phyloP scores from a whole-genome alignment of 176 grass and related monocot species.

The Canna indica region DNA sequence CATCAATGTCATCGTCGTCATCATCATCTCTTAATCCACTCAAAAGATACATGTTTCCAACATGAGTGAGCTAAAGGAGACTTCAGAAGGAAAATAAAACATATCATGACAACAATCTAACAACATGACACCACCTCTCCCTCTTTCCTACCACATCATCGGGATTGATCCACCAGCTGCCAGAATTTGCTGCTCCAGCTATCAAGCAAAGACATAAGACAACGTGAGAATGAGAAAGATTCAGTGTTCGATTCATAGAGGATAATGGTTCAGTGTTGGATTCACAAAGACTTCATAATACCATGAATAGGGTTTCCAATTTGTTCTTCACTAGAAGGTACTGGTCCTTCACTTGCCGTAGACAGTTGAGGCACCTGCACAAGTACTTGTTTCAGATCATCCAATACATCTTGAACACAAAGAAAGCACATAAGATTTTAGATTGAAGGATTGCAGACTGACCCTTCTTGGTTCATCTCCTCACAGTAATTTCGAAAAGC shows the following conservation, averaged over 20 bases:
- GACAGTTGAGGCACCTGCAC: conserved; percentile 24
- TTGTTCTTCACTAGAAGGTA: conserved; percentile 28
- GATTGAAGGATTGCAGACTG: background rate
- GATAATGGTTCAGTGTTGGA: background rate
- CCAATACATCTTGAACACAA: background rate
- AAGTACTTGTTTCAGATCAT: conserved; percentile 5
- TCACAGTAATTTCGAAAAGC: conserved; percentile 24
- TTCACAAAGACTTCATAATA: background rate
- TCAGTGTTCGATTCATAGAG: background rate
- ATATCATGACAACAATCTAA: background rate
- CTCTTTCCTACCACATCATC: conserved; percentile 20
- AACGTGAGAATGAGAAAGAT: background rate
- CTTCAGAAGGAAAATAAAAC: background rate
- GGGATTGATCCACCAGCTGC: conserved; percentile 31
- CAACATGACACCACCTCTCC: background rate
- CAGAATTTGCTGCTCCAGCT: conserved; percentile 37
- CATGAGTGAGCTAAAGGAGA: background rate
- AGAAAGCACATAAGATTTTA: background rate
- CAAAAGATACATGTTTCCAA: background rate
- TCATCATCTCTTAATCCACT: background rate
- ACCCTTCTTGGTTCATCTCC: conserved; percentile 23
- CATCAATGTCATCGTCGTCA: too few relatives aligned
- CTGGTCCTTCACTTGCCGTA: conserved; percentile 23
- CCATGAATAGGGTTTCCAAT: conserved; percentile 34
- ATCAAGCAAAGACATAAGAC: conserved; percentile 2